A percentile compares a stretch with the other conserved stretches of the same genome.
Conservation (phyloP, 2,329 filamentous ascomycete genomes). For the Neopestalotiopsis sp. region DNA sequence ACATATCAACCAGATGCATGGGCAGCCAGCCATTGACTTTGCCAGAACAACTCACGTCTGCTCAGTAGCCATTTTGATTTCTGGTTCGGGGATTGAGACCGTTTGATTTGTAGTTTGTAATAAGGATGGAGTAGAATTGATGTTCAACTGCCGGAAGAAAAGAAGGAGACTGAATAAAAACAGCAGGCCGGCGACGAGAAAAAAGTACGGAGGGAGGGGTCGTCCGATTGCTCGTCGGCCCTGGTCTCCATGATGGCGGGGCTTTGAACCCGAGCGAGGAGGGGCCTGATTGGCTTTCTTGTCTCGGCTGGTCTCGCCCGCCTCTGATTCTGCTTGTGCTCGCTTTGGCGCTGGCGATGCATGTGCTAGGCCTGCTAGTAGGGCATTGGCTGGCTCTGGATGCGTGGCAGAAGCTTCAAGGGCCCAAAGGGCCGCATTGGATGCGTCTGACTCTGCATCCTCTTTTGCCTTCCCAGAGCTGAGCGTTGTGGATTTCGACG, state of each 20-base stretch:
- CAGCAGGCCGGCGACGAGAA: conserved; percentile 32
- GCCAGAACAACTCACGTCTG: conserved; percentile 34
- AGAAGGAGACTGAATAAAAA: conserved; percentile 37
- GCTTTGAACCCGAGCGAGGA: conserved; percentile 13
- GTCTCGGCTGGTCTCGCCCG: not conserved
- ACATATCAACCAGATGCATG: too few species aligned
- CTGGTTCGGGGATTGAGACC: conserved; percentile 22
- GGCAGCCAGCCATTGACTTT: not conserved
- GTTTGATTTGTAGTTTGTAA: conserved; percentile 22
- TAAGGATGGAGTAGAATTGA: conserved; percentile 27
- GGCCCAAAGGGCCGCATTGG: not conserved
- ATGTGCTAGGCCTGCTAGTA: conserved; percentile 10
- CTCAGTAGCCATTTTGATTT: conserved; percentile 38
- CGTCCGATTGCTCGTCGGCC: conserved; percentile 15
- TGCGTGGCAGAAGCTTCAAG: not conserved
- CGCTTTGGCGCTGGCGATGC: conserved; percentile 24
- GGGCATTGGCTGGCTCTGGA: not conserved
- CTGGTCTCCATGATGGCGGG: conserved; percentile 29
- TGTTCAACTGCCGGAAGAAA: conserved; percentile 33
- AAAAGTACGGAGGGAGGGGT: conserved; percentile 39
- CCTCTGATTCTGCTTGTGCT: conserved; percentile 21
- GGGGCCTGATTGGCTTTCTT: conserved; percentile 19
- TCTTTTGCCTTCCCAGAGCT: not conserved
- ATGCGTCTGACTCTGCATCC: not conserved
- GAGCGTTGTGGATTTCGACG: not conserved